Evolutionary conservation across 495 filamentous ascomycete species (phyloP).

Genomic region (Daldinia bambusicola): DNA sequence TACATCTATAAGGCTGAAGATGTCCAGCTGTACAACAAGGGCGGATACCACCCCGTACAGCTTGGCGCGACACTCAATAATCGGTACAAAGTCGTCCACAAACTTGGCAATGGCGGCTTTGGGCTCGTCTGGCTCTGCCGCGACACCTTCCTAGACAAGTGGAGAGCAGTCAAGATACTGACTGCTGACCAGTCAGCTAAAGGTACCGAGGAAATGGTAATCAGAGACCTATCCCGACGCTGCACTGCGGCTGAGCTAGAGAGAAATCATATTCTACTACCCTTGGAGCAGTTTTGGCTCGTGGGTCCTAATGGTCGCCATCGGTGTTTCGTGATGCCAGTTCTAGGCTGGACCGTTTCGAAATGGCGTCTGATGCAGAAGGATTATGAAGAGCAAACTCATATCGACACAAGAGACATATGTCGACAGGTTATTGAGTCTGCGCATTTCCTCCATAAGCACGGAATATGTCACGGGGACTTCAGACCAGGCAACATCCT

Average conservation of each 20-base stretch:
- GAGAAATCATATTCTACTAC: conserved; percentile 26
- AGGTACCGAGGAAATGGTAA: conserved; percentile 21
- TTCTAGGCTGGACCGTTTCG: conserved; percentile 12
- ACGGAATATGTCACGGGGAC: conserved; percentile 47
- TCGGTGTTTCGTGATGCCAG: conserved; percentile 47
- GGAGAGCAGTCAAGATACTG: conserved; percentile 47
- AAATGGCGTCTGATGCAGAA: background rate
- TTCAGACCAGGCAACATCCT: conserved; percentile 42
- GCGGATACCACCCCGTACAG: conserved; percentile 59
- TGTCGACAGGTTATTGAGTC: conserved; percentile 40
- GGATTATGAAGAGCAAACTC: background rate
- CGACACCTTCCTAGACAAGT: conserved; percentile 49
- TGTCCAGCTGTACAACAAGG: conserved; percentile 46
- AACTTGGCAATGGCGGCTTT: conserved; percentile 63
- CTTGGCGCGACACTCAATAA: conserved; percentile 55
- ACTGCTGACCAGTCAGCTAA: conserved; percentile 24
- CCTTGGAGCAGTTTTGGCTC: conserved; percentile 50
- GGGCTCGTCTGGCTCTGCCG: conserved; percentile 66
- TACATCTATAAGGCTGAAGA: conserved; percentile 2
- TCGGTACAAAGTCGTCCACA: conserved; percentile 62
- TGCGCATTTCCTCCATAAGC: conserved; percentile 36
- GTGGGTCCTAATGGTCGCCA: conserved; percentile 56
- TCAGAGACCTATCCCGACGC: conserved; percentile 4
- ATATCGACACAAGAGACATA: conserved; percentile 25
- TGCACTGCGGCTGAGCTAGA: conserved; percentile 8